These are phyloP conservation scores for Verticillium nubilum DNA, from an alignment of 2,329 filamentous ascomycete species.

Conservation along the genomic window DNA sequence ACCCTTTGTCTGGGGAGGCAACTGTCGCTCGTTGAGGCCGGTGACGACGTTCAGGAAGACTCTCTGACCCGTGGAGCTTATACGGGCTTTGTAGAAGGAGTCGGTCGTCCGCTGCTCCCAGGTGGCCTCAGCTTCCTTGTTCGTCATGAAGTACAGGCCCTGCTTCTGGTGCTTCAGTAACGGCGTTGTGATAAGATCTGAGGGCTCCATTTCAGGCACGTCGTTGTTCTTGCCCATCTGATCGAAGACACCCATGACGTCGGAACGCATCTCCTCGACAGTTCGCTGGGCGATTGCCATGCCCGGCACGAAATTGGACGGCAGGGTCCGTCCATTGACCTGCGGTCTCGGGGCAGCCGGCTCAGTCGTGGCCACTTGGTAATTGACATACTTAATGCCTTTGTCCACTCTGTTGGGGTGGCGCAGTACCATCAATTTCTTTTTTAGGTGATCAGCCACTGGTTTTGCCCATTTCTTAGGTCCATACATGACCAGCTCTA, in stretches of 20 bases:
- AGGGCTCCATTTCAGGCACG: slow-evolving; percentile 67
- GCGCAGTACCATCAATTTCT: slow-evolving; percentile 62
- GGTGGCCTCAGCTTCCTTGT: slow-evolving; percentile 61
- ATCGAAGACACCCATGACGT: slow-evolving; percentile 85
- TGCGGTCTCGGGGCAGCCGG: slow-evolving; percentile 42
- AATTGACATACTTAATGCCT: slow-evolving; percentile 66
- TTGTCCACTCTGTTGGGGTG: slow-evolving; percentile 44
- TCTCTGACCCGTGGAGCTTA: slow-evolving; percentile 42
- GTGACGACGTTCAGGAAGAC: slow-evolving; percentile 84
- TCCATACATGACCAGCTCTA: slow-evolving; percentile 77
- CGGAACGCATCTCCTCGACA: slow-evolving; percentile 78
- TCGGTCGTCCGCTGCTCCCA: slow-evolving; percentile 56
- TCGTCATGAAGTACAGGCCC: slow-evolving; percentile 79
- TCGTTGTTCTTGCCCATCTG: slow-evolving; percentile 71
- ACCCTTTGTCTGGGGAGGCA: slow-evolving; percentile 63
- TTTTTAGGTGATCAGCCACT: slow-evolving; percentile 64
- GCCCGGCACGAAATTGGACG: slow-evolving; percentile 3
- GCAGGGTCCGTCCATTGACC: slow-evolving; percentile 22
- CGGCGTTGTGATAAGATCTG: slow-evolving; percentile 54
- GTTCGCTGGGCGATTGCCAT: slow-evolving; percentile 48
- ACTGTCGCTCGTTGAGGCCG: slow-evolving; percentile 52
- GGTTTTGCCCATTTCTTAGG: slow-evolving; percentile 58
- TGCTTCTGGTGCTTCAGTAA: slow-evolving; percentile 86
- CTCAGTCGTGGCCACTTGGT: slow-evolving; percentile 23
- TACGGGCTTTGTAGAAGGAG: slow-evolving; percentile 70